Conservation (phyloP, 345 rosid genomes). For the Hibiscus syriacus region DNA sequence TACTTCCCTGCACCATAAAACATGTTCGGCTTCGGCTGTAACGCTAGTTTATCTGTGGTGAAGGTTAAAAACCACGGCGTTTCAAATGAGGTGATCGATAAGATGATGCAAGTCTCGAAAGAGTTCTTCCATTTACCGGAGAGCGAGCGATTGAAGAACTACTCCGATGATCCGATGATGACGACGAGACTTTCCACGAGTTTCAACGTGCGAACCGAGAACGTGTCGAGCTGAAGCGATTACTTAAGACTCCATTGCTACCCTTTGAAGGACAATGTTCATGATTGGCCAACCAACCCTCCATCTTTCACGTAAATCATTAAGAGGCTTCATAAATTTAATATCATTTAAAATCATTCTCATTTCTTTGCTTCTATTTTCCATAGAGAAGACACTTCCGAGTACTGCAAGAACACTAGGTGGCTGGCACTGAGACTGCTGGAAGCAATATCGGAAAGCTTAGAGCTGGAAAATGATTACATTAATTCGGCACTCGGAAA, state of each 20-base stretch:
- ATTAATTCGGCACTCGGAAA: slow-evolving; percentile 19
- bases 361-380: neutral
- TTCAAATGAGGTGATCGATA: slow-evolving; percentile 11
- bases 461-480: slow-evolving; percentile 25
- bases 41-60: neutral
- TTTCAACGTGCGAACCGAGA: slow-evolving; percentile 32
- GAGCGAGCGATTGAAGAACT: slow-evolving; percentile 30
- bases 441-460: slow-evolving; percentile 36
- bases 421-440: slow-evolving; percentile 21
- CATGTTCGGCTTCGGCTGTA: neutral
- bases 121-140: slow-evolving; percentile 31
- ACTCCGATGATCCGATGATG: slow-evolving; percentile 32
- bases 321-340: no score
- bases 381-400: slow-evolving; percentile 19
- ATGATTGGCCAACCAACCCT: slow-evolving; percentile 38
- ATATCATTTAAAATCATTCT: neutral
- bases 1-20: neutral
- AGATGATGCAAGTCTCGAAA: slow-evolving; percentile 13
- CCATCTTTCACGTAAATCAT: slow-evolving; percentile 21
- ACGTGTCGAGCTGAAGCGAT: slow-evolving; percentile 35
- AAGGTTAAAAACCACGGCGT: slow-evolving; percentile 37
- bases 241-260: slow-evolving; percentile 32
- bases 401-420: slow-evolving; percentile 24
- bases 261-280: slow-evolving; percentile 24
- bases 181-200: slow-evolving; percentile 31